Evolutionary conservation across 2,329 filamentous ascomycete genomes (phyloP).

Genomic region (Fonsecaea multimorphosa): DNA sequence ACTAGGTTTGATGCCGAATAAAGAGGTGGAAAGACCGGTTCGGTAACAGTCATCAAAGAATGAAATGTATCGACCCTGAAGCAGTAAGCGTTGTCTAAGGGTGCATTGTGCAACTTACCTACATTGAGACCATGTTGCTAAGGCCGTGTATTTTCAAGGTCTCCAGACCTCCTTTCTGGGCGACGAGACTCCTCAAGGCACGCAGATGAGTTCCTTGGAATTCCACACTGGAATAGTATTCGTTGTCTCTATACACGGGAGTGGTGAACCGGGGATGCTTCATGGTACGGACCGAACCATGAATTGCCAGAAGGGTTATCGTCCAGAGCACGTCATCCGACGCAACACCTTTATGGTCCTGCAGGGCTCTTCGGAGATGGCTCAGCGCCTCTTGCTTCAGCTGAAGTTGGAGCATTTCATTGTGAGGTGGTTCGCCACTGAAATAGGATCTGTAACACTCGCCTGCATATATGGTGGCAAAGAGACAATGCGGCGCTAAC

Average conservation of each 20-base stretch:
- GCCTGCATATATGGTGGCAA: constrained; percentile 18
- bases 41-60: constrained; percentile 6
- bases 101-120: not conserved
- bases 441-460: constrained; percentile 18
- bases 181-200: constrained; percentile 12
- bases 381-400: constrained; percentile 11
- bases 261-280: constrained; percentile 10
- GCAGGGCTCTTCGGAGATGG: constrained; percentile 13
- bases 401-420: constrained; percentile 16
- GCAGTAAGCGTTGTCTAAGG: not conserved
- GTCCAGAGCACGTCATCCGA: constrained; percentile 17
- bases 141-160: constrained; percentile 7
- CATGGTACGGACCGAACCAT: constrained; percentile 3
- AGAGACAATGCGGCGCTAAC: constrained; percentile 8
- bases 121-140: constrained; percentile 17
- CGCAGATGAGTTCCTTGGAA: constrained; percentile 14
- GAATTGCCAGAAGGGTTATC: constrained; percentile 15
- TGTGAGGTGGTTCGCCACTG: not conserved
- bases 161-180: constrained; percentile 3
- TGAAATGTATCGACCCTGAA: constrained; percentile 16
- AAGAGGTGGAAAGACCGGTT: constrained; percentile 6
- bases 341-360: not conserved
- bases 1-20: not conserved
- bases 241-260: constrained; percentile 16
- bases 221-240: constrained; percentile 16